Evolutionary conservation across 1,284 basidiomycete species (phyloP).

Genomic region (Ceratobasidium papillatum): DNA sequence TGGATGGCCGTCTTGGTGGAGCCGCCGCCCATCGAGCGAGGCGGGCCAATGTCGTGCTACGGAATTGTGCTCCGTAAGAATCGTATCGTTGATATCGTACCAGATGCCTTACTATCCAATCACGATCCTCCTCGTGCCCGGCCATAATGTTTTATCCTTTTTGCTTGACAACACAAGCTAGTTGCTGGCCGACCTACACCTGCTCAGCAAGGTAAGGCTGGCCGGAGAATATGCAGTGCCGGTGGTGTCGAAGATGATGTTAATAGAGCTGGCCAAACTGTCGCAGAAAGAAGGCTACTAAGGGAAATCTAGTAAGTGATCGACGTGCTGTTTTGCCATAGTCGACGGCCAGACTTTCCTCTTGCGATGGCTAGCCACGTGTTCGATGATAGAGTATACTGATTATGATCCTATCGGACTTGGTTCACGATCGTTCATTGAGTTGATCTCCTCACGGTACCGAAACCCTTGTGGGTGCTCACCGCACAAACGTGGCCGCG

Average conservation of each 20-base stretch:
- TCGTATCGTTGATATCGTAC: slow-evolving; percentile 9
- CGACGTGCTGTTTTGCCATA: not conserved
- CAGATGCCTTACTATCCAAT: slow-evolving; percentile 38
- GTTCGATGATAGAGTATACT: slow-evolving; percentile 4
- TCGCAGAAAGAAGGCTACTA: slow-evolving; percentile 9
- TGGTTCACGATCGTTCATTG: slow-evolving; percentile 1
- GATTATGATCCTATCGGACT: slow-evolving; percentile 31
- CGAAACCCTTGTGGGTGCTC: slow-evolving; percentile 6
- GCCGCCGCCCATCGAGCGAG: slow-evolving; percentile 9
- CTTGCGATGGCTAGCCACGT: not conserved
- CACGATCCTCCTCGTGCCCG: not conserved
- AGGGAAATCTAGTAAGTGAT: not conserved
- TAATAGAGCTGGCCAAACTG: slow-evolving; percentile 5
- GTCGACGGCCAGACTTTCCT: slow-evolving; percentile 1
- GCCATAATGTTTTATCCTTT: slow-evolving; percentile 7
- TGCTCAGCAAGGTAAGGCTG: slow-evolving; percentile 10
- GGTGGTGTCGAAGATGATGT: slow-evolving; percentile 24
- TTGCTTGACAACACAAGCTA: not conserved
- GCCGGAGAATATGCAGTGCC: slow-evolving; percentile 22
- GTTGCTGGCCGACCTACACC: not conserved
- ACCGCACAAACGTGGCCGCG: not conserved
- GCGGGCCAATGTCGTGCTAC: not conserved
- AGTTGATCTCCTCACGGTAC: slow-evolving; percentile 18
- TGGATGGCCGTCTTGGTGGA: slow-evolving; percentile 31
- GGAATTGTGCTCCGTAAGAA: not conserved